A percentile compares a stretch with the other conserved stretches of the same genome.
Conservation (phyloP, 1,139 yeast genomes). For the Kluyveromyces marxianus region DNA sequence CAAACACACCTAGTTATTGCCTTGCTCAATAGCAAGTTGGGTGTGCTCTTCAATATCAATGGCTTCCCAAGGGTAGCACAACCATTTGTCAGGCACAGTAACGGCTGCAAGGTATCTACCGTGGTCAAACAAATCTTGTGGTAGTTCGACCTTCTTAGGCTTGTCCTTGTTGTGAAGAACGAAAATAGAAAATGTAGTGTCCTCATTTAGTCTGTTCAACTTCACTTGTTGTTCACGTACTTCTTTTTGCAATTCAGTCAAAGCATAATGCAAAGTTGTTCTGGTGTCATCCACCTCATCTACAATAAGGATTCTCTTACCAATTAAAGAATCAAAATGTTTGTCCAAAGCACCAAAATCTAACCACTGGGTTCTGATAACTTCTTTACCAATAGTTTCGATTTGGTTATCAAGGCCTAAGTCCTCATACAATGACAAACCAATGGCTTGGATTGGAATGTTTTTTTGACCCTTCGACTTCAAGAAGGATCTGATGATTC, state of each 20-base stretch:
- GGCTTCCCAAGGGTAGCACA: slow-evolving; percentile 65
- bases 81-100: slow-evolving; percentile 51
- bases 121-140: slow-evolving; percentile 38
- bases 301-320: slow-evolving; percentile 74
- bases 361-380: slow-evolving; percentile 92
- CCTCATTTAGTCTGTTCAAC: slow-evolving; percentile 30
- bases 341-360: slow-evolving; percentile 57
- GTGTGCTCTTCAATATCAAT: slow-evolving; percentile 79
- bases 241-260: slow-evolving; percentile 79
- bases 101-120: slow-evolving; percentile 47
- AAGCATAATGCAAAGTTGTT: slow-evolving; percentile 89
- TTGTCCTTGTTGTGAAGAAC: slow-evolving; percentile 54
- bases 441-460: slow-evolving; percentile 90
- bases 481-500: slow-evolving; percentile 85
- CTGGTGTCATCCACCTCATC: slow-evolving; percentile 96
- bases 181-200: slow-evolving; percentile 47
- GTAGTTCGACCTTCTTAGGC: slow-evolving; percentile 48
- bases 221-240: slow-evolving; percentile 45
- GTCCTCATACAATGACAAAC: slow-evolving; percentile 83
- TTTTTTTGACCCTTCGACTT: slow-evolving; percentile 82
- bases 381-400: slow-evolving; percentile 75
- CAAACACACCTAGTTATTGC: slow-evolving; percentile 31
- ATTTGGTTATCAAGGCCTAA: slow-evolving; percentile 49
- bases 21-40: slow-evolving; percentile 64
- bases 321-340: slow-evolving; percentile 59